These are phyloP conservation scores for Bipolaris sorokiniana DNA, from an alignment of 2,329 filamentous ascomycete genomes.

Conservation along the genomic window DNA sequence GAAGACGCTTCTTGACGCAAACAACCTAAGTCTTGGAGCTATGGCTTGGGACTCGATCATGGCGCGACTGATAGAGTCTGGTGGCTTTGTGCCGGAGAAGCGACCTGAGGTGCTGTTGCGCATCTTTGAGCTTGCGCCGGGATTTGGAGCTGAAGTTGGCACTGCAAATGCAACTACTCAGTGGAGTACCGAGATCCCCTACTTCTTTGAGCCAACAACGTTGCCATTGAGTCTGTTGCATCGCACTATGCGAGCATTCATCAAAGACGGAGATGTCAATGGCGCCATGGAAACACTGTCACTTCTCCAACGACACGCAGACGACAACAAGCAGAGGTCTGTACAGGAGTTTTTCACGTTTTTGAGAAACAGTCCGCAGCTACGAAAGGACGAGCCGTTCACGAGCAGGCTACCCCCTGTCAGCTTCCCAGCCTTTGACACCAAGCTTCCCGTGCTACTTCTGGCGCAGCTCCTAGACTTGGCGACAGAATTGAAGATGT, in stretches of 20 bases:
- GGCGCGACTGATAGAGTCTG: constrained; percentile 59
- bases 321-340: constrained; percentile 53
- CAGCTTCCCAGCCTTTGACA: constrained; percentile 54
- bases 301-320: constrained; percentile 50
- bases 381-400: constrained; percentile 32
- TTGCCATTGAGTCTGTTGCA: constrained; percentile 53
- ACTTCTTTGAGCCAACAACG: constrained; percentile 55
- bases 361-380: constrained; percentile 26
- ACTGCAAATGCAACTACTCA: constrained; percentile 43
- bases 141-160: constrained; percentile 50
- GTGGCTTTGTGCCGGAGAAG: constrained; percentile 52
- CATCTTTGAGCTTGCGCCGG: constrained; percentile 50
- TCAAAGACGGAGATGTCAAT: constrained; percentile 48
- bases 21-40: constrained; percentile 49
- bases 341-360: constrained; percentile 51
- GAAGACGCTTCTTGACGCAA: constrained; percentile 47
- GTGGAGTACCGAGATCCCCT: constrained; percentile 36
- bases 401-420: constrained; percentile 40
- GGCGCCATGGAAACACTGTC: constrained; percentile 49
- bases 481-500: constrained; percentile 54
- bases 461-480: constrained; percentile 60
- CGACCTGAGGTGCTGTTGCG: constrained; percentile 53
- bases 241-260: constrained; percentile 49
- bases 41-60: constrained; percentile 55
- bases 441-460: constrained; percentile 55